Evolutionary conservation across 805 yeast species (phyloP).

Genomic region (Metschnikowia peoriensis): DNA sequence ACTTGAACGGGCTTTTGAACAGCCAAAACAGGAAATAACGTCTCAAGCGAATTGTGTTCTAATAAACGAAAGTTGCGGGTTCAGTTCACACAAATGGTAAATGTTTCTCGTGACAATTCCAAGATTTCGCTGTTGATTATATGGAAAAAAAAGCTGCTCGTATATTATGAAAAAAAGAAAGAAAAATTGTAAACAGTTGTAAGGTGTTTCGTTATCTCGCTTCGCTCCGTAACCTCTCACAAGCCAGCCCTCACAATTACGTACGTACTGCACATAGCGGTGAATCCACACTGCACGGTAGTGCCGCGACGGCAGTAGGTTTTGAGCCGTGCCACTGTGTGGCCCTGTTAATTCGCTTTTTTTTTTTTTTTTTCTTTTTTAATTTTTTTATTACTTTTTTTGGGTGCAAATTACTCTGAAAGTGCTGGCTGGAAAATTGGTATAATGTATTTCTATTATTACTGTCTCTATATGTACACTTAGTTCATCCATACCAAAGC

Average conservation of each 20-base stretch:
- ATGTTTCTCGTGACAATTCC: not conserved
- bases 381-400: too few relatives aligned
- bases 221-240: not conserved
- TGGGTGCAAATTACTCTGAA: too few relatives aligned
- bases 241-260: conserved; percentile 1
- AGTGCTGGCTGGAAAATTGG: not conserved
- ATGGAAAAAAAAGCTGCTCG: not conserved
- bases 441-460: not conserved
- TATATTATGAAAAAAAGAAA: too few relatives aligned
- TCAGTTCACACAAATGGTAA: not conserved
- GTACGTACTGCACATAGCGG: conserved; percentile 1
- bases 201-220: not conserved
- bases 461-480: not conserved
- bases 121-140: not conserved
- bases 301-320: too few relatives aligned
- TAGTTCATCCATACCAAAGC: not conserved
- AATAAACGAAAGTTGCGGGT: too few relatives aligned
- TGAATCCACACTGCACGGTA: too few relatives aligned
- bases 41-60: conserved; percentile 7
- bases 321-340: too few relatives aligned
- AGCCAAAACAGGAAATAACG: conserved; percentile 10
- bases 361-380: too few relatives aligned
- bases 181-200: not conserved
- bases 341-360: too few relatives aligned
- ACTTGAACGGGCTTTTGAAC: conserved; percentile 5